phyloP scores from a whole-genome alignment of 257 asterid species.

The Solanum neorickii region DNA sequence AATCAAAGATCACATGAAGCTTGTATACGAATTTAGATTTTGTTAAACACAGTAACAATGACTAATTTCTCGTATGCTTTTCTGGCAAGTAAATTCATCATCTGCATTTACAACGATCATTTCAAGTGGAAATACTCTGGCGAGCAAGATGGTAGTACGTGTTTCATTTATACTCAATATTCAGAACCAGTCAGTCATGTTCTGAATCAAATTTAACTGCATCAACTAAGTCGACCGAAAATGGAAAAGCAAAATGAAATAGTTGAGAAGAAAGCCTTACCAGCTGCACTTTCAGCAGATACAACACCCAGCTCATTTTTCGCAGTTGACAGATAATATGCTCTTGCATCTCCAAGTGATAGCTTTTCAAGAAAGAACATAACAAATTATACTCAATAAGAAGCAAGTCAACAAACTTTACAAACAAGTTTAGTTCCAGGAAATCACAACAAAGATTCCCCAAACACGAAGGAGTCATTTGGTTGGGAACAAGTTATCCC shows the following conservation, averaged over 20 bases:
- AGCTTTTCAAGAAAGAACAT: constrained; percentile 39
- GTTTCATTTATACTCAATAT: not conserved
- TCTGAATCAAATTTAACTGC: not conserved
- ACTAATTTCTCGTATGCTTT: not conserved
- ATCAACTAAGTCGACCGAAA: not conserved
- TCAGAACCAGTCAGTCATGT: not conserved
- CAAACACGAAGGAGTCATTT: too few relatives aligned
- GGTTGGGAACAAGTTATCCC: too few relatives aligned
- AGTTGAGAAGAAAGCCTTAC: constrained; percentile 21
- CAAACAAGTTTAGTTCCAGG: not conserved
- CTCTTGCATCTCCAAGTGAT: constrained; percentile 95
- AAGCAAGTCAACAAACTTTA: not conserved
- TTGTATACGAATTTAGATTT: not conserved
- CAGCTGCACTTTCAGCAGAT: constrained; percentile 78
- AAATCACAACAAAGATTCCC: not conserved
- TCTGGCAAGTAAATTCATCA: not conserved
- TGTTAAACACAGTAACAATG: not conserved
- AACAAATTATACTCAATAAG: not conserved
- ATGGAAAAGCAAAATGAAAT: not conserved
- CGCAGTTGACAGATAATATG: constrained; percentile 87
- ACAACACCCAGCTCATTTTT: constrained; percentile 92
- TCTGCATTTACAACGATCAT: not conserved
- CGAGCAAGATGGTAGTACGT: not conserved
- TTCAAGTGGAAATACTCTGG: not conserved
- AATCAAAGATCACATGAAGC: not conserved